Evolutionary conservation across 23 red algal species (phyloP), one percentile per base, ranked within the genome.

Genomic region (Pyropia haitanensis): DNA sequence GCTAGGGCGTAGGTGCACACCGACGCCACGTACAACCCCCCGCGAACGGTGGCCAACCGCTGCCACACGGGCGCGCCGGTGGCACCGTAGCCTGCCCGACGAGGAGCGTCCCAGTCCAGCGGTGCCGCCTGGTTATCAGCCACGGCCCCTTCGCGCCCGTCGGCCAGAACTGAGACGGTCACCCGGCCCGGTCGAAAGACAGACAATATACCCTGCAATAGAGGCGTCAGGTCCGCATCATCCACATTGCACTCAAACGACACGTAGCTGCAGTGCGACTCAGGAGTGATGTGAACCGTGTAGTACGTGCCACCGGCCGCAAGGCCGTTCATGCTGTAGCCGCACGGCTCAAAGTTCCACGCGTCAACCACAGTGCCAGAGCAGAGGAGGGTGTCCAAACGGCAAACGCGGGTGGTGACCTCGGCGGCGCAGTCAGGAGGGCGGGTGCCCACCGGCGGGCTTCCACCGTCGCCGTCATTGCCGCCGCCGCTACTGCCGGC

Each of bases 291-390:
- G 55, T 97, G 93, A 10, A 97, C 69, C 27, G 93, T 90, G 29
- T 74, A 90, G 71, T 97, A 97, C 44, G 60, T 81, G 27, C 49
- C 34, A 16, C 44, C 27, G 18, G 64, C 32, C 2, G 14, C n/a
- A 16, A 97, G 21, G 2, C 69, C 93, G 51, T 97, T 97, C 83
- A 97, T 88, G 13, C 85, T 91, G 71, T 91, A 97, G 6, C 93
- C 93, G 54, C 93, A 97, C 53, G 93, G 93, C 31, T 67, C 79
- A 62, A 97, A 97, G 62, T 89, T 83, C 53, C 79, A 83, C 17
- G 93, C 93, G 48, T 97, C 93, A 24, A 85, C 50, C 44, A 65
- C 62, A 25, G 77, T 58, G 23, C 51, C 54, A 8, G 80, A 60
- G 19, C 60, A 32, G 22, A 78, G 48, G 17, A 82, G 46, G 10